phyloP scores from a whole-genome alignment of 2,329 filamentous ascomycete species.

The Fusarium sp. region DNA sequence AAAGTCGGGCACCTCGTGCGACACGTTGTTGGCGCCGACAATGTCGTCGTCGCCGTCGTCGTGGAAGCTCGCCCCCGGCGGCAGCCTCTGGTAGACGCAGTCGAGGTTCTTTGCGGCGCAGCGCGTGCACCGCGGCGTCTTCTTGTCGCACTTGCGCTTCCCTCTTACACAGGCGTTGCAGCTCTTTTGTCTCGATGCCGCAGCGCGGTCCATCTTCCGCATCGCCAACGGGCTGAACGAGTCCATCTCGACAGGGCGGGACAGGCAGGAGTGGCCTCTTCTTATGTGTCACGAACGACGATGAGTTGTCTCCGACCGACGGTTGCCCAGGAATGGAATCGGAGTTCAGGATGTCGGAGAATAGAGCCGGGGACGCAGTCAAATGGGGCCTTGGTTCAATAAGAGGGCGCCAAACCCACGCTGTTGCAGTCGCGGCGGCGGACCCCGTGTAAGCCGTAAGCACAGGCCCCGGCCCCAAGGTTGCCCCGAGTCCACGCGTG shows the following conservation, averaged over 20 bases:
- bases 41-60: conserved; percentile 39
- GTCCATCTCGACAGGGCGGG: conserved; percentile 39
- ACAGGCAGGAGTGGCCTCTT: conserved; percentile 8
- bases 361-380: conserved; percentile 2
- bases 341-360: conserved; percentile 35
- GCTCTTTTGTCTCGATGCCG: conserved; percentile 66
- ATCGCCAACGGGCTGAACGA: conserved; percentile 47
- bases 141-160: conserved; percentile 66
- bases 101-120: conserved; percentile 60
- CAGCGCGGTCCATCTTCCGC: conserved; percentile 51
- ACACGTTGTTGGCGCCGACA: conserved; percentile 12
- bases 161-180: conserved; percentile 65
- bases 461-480: conserved; percentile 34
- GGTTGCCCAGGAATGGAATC: conserved; percentile 10
- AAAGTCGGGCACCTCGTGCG: conserved; percentile 52
- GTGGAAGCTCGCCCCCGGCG: conserved; percentile 43
- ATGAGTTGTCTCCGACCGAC: conserved; percentile 18
- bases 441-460: conserved; percentile 34
- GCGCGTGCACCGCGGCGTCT: conserved; percentile 59
- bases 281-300: conserved; percentile 12
- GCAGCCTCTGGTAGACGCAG: conserved; percentile 60
- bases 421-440: neutral
- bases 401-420: neutral
- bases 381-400: conserved; percentile 7
- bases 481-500: conserved; percentile 26